A percentile compares a stretch with the other conserved stretches of the same genome.
phyloP scores from a whole-genome alignment of 2,329 filamentous ascomycete species.

The Coniochaeta hoffmannii region DNA sequence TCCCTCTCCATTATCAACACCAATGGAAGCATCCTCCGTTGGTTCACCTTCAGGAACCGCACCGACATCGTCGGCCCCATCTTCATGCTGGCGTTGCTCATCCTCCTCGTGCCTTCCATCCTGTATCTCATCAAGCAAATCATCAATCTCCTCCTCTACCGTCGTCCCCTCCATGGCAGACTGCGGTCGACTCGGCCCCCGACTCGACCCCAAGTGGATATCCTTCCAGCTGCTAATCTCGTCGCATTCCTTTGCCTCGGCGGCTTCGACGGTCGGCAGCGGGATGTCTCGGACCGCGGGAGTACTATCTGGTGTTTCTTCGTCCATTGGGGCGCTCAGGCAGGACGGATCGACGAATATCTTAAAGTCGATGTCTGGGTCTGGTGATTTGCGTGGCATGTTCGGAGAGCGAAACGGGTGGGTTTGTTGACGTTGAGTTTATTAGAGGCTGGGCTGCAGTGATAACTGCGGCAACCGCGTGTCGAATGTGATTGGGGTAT shows the following conservation, averaged over 20 bases:
- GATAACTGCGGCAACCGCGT: conserved; percentile 11
- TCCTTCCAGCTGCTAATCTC: not conserved
- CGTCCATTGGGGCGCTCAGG: conserved; percentile 31
- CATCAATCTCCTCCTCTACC: not conserved
- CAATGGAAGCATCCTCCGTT: not conserved
- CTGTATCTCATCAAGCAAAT: not conserved
- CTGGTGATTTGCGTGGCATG: conserved; percentile 16
- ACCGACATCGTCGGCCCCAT: conserved; percentile 4
- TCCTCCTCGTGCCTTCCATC: conserved; percentile 1
- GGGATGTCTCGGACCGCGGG: conserved; percentile 8
- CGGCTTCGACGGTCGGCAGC: conserved; percentile 9
- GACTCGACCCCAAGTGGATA: not conserved
- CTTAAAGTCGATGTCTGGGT: conserved; percentile 31
- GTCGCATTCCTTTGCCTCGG: not conserved
- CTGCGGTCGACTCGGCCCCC: not conserved
- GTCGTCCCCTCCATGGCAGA: not conserved
- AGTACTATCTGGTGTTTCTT: conserved; percentile 21
- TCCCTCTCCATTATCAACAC: not conserved
- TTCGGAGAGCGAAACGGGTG: conserved; percentile 1
- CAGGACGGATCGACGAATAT: conserved; percentile 42
- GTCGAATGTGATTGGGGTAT: conserved; percentile 6
- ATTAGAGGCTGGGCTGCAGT: not conserved
- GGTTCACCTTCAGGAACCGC: not conserved
- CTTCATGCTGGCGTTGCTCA: not conserved
- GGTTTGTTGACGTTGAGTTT: conserved; percentile 7